Conservation (phyloP, 2,329 filamentous ascomycete genomes). For the Ascocoryne sarcoides region DNA sequence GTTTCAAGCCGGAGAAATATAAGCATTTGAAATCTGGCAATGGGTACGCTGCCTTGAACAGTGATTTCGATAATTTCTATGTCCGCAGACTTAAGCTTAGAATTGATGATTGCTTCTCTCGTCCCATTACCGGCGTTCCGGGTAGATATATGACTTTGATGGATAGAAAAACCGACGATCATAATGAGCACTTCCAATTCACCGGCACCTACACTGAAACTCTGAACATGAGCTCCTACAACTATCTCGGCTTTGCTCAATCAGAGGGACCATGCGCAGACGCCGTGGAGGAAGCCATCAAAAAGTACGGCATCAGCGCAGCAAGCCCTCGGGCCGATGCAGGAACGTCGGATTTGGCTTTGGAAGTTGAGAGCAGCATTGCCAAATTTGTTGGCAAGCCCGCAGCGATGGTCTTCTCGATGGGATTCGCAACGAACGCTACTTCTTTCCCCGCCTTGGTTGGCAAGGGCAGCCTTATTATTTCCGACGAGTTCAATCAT, state of each 20-base stretch:
- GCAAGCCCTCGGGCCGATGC: constrained; percentile 75
- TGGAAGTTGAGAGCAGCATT: constrained; percentile 84
- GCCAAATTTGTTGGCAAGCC: constrained; percentile 92
- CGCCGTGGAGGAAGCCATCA: constrained; percentile 75
- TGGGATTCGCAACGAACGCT: constrained; percentile 97
- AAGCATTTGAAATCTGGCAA: constrained; percentile 72
- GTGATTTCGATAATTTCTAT: constrained; percentile 99
- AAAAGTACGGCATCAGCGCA: constrained; percentile 75
- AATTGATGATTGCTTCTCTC: constrained; percentile 93
- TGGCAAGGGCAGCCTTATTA: constrained; percentile 84
- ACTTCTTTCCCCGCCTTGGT: constrained; percentile 87
- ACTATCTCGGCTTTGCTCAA: constrained; percentile 97
- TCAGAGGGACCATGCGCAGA: constrained; percentile 95
- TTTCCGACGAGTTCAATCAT: constrained; percentile 97
- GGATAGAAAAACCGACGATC: constrained; percentile 83
- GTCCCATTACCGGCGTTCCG: constrained; percentile 86
- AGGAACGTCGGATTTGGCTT: constrained; percentile 77
- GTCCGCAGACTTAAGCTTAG: constrained; percentile 84
- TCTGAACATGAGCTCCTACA: constrained; percentile 98
- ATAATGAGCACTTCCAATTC: constrained; percentile 82
- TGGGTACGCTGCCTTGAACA: constrained; percentile 91
- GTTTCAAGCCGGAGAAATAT: constrained; percentile 78
- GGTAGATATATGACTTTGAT: constrained; percentile 89
- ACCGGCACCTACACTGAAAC: constrained; percentile 90
- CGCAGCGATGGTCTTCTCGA: constrained; percentile 92